Conservation (phyloP, 306 rosid genomes). For the Elaeagnus macrophylla region DNA sequence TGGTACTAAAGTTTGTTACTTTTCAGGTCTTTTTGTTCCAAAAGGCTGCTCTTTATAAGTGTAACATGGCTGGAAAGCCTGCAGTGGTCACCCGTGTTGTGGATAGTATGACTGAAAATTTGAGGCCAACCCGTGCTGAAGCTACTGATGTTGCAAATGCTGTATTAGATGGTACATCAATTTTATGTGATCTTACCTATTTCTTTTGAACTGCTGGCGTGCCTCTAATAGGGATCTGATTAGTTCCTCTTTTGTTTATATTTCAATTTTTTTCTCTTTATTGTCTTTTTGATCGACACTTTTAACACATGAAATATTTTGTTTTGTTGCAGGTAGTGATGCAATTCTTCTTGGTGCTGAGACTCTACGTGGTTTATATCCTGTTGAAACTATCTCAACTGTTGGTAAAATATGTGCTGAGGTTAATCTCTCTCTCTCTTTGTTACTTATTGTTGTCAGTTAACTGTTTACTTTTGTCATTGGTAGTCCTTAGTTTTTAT, state of each 20-base stretch:
- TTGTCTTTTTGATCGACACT: not conserved
- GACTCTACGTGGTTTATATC: constrained; percentile 93
- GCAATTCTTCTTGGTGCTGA: constrained; percentile 98
- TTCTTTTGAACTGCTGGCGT: not conserved
- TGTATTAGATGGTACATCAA: constrained; percentile 77
- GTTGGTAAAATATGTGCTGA: constrained; percentile 92
- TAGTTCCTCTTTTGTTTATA: not conserved
- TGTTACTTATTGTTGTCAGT: too few relatives aligned
- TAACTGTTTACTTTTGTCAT: too few relatives aligned
- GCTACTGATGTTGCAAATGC: constrained; percentile 99
- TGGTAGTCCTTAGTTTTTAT: too few relatives aligned
- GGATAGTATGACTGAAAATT: constrained; percentile 96
- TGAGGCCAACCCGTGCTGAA: constrained; percentile 99
- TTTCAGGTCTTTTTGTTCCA: constrained; percentile 90
- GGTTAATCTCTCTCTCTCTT: constrained; percentile 31
- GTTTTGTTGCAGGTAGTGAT: constrained; percentile 68
- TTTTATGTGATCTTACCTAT: not conserved
- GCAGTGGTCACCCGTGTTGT: constrained; percentile 99
- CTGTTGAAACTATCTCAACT: constrained; percentile 86
- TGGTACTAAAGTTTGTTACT: constrained; percentile 16
- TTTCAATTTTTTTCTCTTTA: too few relatives aligned
- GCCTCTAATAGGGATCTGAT: not conserved
- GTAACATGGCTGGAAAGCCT: constrained; percentile 99
- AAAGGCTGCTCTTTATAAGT: constrained; percentile 89
- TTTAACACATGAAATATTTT: not conserved